These are phyloP conservation scores for Gorgonomyces haynaldii DNA, from an alignment of 192 early-diverging fungal genomes.

Conservation along the genomic window DNA sequence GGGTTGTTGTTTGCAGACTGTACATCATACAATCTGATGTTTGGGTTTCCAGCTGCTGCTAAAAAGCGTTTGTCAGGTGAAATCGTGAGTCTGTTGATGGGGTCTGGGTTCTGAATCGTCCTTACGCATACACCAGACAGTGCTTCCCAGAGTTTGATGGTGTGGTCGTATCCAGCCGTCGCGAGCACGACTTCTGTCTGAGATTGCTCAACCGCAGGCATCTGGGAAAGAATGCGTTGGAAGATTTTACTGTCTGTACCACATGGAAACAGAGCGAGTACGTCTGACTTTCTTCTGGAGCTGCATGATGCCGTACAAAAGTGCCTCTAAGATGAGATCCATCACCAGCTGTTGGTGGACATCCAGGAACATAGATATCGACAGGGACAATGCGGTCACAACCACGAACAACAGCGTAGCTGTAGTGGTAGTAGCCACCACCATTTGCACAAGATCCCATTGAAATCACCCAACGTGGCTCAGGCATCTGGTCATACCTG, in stretches of 20 bases:
- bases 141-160: slow-evolving; percentile 53
- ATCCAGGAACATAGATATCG: slow-evolving; percentile 91
- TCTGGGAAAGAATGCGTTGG: background rate
- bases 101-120: slow-evolving; percentile 69
- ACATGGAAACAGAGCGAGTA: slow-evolving; percentile 33
- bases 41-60: slow-evolving; percentile 76
- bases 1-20: slow-evolving; percentile 66
- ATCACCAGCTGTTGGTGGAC: slow-evolving; percentile 76
- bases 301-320: slow-evolving; percentile 92
- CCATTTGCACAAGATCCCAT: slow-evolving; percentile 96
- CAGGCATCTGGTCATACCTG: slow-evolving; percentile 71
- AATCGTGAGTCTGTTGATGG: slow-evolving; percentile 72
- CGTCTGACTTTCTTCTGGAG: slow-evolving; percentile 98
- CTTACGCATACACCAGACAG: slow-evolving; percentile 39
- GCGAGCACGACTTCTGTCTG: slow-evolving; percentile 39
- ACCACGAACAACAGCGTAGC: slow-evolving; percentile 88
- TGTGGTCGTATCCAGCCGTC: slow-evolving; percentile 51
- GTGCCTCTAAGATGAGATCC: slow-evolving; percentile 47
- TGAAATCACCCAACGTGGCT: slow-evolving; percentile 98
- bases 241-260: slow-evolving; percentile 30
- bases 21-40: slow-evolving; percentile 73
- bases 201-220: too few species aligned
- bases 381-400: slow-evolving; percentile 91
- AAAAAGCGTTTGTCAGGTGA: slow-evolving; percentile 80
- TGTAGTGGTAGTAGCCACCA: slow-evolving; percentile 99